Evolutionary conservation across 495 filamentous ascomycete species (phyloP), one percentile per base, ranked within the genome.

Genomic region (Neurospora cerealis): DNA sequence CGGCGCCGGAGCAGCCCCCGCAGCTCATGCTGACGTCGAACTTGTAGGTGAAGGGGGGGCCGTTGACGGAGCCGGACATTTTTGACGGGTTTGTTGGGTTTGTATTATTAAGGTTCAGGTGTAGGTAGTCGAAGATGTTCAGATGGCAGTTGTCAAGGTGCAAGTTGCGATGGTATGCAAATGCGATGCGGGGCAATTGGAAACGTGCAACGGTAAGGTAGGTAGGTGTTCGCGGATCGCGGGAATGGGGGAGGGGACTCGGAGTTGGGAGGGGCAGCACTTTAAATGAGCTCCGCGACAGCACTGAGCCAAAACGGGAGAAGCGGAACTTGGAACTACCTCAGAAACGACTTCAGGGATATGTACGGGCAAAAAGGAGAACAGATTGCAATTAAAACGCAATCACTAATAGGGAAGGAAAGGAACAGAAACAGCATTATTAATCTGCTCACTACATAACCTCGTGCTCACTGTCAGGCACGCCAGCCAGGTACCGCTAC

Each of bases 21-120:
- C 89, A 90, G 80, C 82, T 83, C 86, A 91, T 91, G 81, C 79
- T 84, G 78, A 93, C 87, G 77, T 86, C 86, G 85, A 95, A 94
- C 72, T 87, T 83, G 85, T 90, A 91, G n/a, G 79, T 28, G 24
- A 28, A 28, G 24, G 24, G 24, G 24, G 24, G 24, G 24, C 24
- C 24, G 0, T 28, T 2, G 24, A 28, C 24, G 24, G 24, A 39
- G 38, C 9, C 86, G 62, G 83, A 76, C 54, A 66, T 66, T 19
- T 19, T 62, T 32, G 70, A 5, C 41, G 60, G 54, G 79, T 79
- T 79, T 74, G 71, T 17, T 72, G 34, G 11, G 69, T 70, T 71
- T 62, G 10, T 28, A 34, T 3, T 69, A 62, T 32, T 72, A 46
- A 40, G 28, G 34, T 44, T 46, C 37, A 69, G 60, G 71, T 71